Evolutionary conservation across 768 basidiomycete genomes (phyloP), one percentile per base, ranked within the genome.

Genomic region (Daedaleopsis nitida): DNA sequence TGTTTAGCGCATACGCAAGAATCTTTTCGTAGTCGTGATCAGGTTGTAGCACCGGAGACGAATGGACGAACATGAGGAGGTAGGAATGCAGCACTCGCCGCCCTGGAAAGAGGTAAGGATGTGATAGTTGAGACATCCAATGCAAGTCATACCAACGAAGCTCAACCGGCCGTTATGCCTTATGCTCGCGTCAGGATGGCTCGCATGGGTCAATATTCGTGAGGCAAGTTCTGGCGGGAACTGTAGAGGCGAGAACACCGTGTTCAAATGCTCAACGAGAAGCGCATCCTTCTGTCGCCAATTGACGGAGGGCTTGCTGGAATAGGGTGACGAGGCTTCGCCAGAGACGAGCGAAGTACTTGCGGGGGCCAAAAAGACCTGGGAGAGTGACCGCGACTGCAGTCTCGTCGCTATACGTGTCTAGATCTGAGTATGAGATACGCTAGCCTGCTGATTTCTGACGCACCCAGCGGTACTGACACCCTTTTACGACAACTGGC

Each of bases 31-130:
- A 77, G 74, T 89, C 84, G 67, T 85, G 80, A 23, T 75, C 71
- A 12, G 78, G 74, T 59, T 75, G 75, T 24, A 83, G 75, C 16
- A 76, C 75, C 11, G 81, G 65, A 8, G 73, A 75, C 52, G 86
- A 84, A 52, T 85, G 81, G 13, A 94, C 75, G 74, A 92, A 87
- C 38, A 94, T 79, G 37, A 87, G 77, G 52, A 90, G 83, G 70
- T 92, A 94, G 7, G 89, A 80, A 66, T 91, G 84, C 37, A 94
- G 76, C 23, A 90, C 87, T 59, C 92, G 84, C 55, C 92, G 87
- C 43, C 92, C 91, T 92, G 66, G 42, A 19, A 19, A 42, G 16
- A n/a, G 13, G 7, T n/a, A 54, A 23, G 23, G 42, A 37, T 45
- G 51, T 62, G 8, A 27, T 35, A n/a, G 50, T 27, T 19, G 11